Conservation (phyloP, 2,329 filamentous ascomycete species). For the Nemania abortiva region DNA sequence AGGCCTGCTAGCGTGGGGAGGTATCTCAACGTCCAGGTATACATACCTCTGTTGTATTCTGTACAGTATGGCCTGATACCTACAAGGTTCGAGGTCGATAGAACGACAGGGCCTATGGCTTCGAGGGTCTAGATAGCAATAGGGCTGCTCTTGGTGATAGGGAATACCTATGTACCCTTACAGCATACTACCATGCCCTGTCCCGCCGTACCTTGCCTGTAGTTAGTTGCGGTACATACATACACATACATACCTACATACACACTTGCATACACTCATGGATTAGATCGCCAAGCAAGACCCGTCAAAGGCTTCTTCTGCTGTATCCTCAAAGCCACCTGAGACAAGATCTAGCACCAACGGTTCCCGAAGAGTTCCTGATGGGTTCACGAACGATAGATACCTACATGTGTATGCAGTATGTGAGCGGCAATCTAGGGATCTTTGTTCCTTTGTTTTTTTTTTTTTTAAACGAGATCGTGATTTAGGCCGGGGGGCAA, state of each 20-base stretch:
- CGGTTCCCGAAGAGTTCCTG: slow-evolving; percentile 24
- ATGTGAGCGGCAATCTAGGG: slow-evolving; percentile 27
- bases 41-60: slow-evolving; percentile 1
- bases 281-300: slow-evolving; percentile 37
- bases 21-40: slow-evolving; percentile 16
- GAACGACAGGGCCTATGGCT: slow-evolving; percentile 11
- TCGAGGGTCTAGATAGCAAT: slow-evolving; percentile 31
- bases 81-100: slow-evolving; percentile 1
- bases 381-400: slow-evolving; percentile 35
- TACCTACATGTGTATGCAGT: slow-evolving; percentile 24
- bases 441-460: slow-evolving; percentile 14
- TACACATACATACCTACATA: slow-evolving; percentile 10
- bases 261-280: slow-evolving; percentile 27
- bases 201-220: slow-evolving; percentile 25
- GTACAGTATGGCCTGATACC: slow-evolving; percentile 12
- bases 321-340: slow-evolving; percentile 36
- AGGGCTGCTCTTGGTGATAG: slow-evolving; percentile 34
- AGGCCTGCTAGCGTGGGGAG: neutral
- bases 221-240: slow-evolving; percentile 22
- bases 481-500: slow-evolving; percentile 33
- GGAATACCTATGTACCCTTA: slow-evolving; percentile 6
- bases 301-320: slow-evolving; percentile 23
- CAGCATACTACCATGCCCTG: neutral
- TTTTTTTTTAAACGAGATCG: slow-evolving; percentile 27
- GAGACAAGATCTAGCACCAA: slow-evolving; percentile 37